Evolutionary conservation across 495 filamentous ascomycete species (phyloP), one percentile per base, ranked within the genome.

Genomic region (Penicillium malachiteum): DNA sequence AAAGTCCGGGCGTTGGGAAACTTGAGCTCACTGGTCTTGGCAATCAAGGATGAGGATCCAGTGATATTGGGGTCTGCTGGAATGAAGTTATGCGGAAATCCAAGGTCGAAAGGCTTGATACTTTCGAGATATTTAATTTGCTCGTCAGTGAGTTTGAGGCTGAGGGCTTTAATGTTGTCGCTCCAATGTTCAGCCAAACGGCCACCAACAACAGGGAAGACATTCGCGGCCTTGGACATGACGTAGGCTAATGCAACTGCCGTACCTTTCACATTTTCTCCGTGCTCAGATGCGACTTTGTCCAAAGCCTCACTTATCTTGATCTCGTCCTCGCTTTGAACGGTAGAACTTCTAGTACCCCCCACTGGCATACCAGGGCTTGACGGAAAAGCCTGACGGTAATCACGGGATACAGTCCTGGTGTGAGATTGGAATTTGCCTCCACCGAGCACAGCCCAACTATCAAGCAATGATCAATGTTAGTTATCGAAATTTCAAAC

Each of bases 131-230:
- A 73, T 34, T 78, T 64, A 39, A 89, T 77, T 42, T 89, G 80
- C 56, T 84, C 71, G 13, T 77, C 60, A 7, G 75, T 79, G 39
- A 89, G 65, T 0, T 67, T 66, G 32, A 89, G 72, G 0, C 53
- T 69, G 44, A 90, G 64, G 0, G 81, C 83, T 57, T 83, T 71
- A 48, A 88, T 84, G 46, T 88, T 90, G 41, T 78, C 78, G 52
- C 80, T 73, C 17, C 89, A 64, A 61, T 90, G 84, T 62, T 84
- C 81, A 45, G 87, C 64, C 65, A 84, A 89, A 9, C 84, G 68
- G 3, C 83, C 83, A 12, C 88, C 88, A 18, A 90, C 77, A 50
- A 92, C 84, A 8, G 88, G 88, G 68, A 90, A 92, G 21, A 90
- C 86, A 58, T 91, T 87, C 0, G 87, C 84, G 11, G 85, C 74